Evolutionary conservation across 2,329 filamentous ascomycete genomes (phyloP).

Genomic region (Colletotrichum sp.): DNA sequence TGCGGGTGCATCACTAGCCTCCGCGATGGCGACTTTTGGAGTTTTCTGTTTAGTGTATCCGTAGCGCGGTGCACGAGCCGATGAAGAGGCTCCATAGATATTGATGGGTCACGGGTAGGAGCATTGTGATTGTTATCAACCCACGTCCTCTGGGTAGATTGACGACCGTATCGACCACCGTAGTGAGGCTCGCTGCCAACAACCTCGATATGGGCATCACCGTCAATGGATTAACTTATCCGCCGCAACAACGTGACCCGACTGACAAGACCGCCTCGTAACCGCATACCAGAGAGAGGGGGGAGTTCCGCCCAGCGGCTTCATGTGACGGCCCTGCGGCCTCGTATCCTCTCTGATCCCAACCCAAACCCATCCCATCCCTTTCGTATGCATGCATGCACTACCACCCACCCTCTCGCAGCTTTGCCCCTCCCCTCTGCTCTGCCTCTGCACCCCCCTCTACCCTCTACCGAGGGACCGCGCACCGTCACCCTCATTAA

Average conservation of each 20-base stretch:
- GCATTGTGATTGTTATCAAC: not conserved
- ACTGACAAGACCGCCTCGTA: not conserved
- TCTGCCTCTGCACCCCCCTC: not conserved
- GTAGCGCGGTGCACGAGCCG: not conserved
- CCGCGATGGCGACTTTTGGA: not conserved
- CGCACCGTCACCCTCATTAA: not conserved
- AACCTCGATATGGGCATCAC: not conserved
- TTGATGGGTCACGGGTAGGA: not conserved
- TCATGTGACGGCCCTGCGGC: constrained; percentile 7
- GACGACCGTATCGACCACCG: no score
- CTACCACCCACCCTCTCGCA: constrained; percentile 9
- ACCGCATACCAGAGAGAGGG: not conserved
- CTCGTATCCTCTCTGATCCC: constrained; percentile 2
- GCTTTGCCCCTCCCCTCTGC: not conserved
- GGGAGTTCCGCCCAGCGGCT: not conserved
- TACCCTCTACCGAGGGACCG: not conserved
- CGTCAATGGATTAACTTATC: not conserved
- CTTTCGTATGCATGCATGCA: constrained; percentile 13
- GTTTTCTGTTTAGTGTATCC: not conserved
- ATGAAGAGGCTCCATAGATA: not conserved
- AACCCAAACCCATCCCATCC: not conserved
- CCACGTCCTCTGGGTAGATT: no score
- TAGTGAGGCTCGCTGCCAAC: not conserved
- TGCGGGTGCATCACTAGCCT: constrained; percentile 1
- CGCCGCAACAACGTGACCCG: not conserved